phyloP scores from a whole-genome alignment of 169 alveolate genomes.

The Plasmodium falciparum region DNA sequence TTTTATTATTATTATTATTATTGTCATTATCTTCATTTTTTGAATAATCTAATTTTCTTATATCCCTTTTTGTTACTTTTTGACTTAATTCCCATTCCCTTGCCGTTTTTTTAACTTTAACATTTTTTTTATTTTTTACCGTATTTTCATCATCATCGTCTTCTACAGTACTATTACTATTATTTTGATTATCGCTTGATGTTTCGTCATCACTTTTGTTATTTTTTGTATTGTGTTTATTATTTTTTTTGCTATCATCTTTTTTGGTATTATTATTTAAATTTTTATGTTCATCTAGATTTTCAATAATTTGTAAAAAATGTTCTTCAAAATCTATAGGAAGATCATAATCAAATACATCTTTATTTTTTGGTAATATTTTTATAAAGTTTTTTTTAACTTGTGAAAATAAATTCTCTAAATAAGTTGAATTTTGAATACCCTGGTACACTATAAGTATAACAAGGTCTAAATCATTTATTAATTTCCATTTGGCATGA shows the following conservation, averaged over 20 bases:
- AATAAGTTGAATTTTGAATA: conserved; percentile 53
- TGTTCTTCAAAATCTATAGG: conserved; percentile 50
- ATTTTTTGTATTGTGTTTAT: background rate
- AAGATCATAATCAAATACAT: conserved; percentile 17
- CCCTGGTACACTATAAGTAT: conserved; percentile 62
- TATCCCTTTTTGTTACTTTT: conserved; percentile 44
- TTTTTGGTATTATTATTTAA: background rate
- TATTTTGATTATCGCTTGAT: background rate
- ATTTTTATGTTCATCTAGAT: conserved; percentile 11
- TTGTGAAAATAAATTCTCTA: conserved; percentile 40
- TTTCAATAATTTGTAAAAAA: conserved; percentile 59
- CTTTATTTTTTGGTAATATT: conserved; percentile 26
- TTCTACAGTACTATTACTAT: conserved; percentile 4
- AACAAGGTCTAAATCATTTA: conserved; percentile 65
- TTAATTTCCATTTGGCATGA: conserved; percentile 50
- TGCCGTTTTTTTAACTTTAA: conserved; percentile 54
- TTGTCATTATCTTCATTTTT: conserved; percentile 12
- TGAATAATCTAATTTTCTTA: conserved; percentile 58
- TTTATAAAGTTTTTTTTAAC: conserved; percentile 55
- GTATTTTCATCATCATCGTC: conserved; percentile 4
- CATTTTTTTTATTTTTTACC: conserved; percentile 17
- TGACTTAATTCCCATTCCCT: conserved; percentile 73
- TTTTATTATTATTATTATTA: background rate
- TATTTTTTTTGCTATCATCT: background rate
- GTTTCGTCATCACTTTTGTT: conserved; percentile 4